Percentiles rank a stretch among this genome's conserved stretches.
phyloP scores from a whole-genome alignment of 257 asterid genomes.

The Salvia splendens region DNA sequence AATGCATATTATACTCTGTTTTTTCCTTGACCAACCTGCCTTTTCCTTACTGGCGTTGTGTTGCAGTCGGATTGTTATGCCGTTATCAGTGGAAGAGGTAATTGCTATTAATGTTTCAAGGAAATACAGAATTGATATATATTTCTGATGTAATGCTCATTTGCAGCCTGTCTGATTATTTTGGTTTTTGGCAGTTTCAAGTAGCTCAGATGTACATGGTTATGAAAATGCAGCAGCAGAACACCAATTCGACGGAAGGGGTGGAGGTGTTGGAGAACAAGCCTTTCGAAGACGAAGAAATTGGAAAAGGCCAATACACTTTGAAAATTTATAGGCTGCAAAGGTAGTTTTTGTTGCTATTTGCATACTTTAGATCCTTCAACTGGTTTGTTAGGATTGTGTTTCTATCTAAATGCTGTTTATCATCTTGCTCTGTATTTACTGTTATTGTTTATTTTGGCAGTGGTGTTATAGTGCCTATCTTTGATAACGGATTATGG shows the following conservation, averaged over 20 bases:
- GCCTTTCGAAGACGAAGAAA: constrained; percentile 67
- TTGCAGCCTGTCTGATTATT: not conserved
- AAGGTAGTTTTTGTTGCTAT: constrained; percentile 45
- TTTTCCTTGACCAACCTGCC: not conserved
- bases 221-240: constrained; percentile 91
- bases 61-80: constrained; percentile 86
- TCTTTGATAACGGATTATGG: too few species aligned
- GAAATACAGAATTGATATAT: constrained; percentile 3
- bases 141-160: not conserved
- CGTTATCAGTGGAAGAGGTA: constrained; percentile 89
- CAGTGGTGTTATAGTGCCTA: too few species aligned
- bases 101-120: not conserved
- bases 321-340: constrained; percentile 68
- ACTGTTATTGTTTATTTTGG: not conserved
- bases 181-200: constrained; percentile 60
- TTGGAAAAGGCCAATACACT: constrained; percentile 83
- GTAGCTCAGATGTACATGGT: constrained; percentile 86
- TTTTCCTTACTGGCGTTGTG: constrained; percentile 35
- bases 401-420: not conserved
- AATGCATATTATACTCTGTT: too few species aligned
- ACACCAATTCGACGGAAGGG: constrained; percentile 71
- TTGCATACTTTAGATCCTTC: not conserved
- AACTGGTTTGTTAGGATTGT: not conserved
- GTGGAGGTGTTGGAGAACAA: constrained; percentile 88
- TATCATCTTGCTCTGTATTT: too few species aligned